Percentiles rank a stretch among this genome's conserved stretches.
Conservation (phyloP, 495 filamentous ascomycete genomes). For the Gamarada debralockiae region DNA sequence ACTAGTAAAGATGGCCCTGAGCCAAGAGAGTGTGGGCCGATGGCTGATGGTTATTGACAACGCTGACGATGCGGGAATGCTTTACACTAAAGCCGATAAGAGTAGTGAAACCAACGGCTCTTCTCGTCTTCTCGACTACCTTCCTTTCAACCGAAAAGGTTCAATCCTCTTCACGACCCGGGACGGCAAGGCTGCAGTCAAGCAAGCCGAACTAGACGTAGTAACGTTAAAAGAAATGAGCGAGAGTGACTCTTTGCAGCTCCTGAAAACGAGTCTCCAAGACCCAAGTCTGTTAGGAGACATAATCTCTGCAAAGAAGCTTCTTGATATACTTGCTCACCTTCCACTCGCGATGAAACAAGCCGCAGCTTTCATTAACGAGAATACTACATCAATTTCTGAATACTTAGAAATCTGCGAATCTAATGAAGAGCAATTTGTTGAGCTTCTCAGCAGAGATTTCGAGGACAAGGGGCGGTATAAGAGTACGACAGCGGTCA, state of each 20-base stretch:
- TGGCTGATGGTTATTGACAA: conserved; percentile 52
- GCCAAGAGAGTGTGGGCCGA: conserved; percentile 12
- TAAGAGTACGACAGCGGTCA: conserved; percentile 17
- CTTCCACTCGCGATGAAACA: conserved; percentile 45
- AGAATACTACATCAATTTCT: conserved; percentile 1
- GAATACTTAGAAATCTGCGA: conserved; percentile 6
- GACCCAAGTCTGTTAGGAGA: neutral
- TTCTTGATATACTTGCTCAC: conserved; percentile 3
- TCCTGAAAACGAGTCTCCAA: conserved; percentile 2
- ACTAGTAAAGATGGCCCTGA: conserved; percentile 20
- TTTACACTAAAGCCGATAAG: conserved; percentile 19
- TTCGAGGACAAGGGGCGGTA: conserved; percentile 46
- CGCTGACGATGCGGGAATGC: conserved; percentile 40
- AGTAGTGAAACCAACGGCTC: conserved; percentile 10
- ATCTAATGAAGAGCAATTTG: neutral
- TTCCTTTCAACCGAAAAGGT: neutral
- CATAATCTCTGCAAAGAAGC: neutral
- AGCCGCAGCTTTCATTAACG: conserved; percentile 33
- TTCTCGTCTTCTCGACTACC: neutral
- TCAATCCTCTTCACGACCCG: conserved; percentile 13
- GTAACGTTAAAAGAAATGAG: neutral
- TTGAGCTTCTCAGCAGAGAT: conserved; percentile 40
- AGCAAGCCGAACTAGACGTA: conserved; percentile 7
- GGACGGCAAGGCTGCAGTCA: conserved; percentile 25
- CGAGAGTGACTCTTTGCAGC: neutral